Evolutionary conservation across 2,329 filamentous ascomycete genomes (phyloP).

Genomic region (Colletotrichum endophyticum): DNA sequence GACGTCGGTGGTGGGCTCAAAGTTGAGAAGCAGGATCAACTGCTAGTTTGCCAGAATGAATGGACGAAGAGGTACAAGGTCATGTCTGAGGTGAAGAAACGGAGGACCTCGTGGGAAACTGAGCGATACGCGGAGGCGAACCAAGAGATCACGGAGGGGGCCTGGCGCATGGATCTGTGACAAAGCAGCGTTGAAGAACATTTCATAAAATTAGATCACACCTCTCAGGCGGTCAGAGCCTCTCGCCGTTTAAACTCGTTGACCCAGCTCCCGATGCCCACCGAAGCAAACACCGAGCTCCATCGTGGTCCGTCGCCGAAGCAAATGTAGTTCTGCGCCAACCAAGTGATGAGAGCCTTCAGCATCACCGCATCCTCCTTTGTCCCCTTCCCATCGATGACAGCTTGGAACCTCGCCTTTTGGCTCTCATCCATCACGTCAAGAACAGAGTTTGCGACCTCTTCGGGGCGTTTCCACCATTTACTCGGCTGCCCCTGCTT

Average conservation of each 20-base stretch:
- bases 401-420: neutral
- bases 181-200: accelerated
- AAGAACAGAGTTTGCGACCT: neutral
- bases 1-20: neutral
- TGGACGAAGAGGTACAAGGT: neutral
- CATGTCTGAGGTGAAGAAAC: neutral
- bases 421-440: neutral
- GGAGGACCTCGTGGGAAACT: neutral
- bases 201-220: neutral
- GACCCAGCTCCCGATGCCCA: constrained; percentile 12
- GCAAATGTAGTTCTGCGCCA: constrained; percentile 9
- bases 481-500: neutral
- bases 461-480: constrained; percentile 10
- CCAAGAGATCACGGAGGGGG: neutral
- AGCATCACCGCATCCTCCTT: neutral
- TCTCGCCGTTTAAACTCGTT: neutral
- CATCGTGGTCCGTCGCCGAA: constrained; percentile 17
- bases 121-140: neutral
- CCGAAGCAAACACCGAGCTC: neutral
- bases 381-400: neutral
- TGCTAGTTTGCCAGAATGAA: neutral
- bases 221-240: neutral
- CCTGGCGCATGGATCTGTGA: neutral
- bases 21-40: neutral
- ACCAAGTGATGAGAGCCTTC: neutral